Conservation (phyloP, 176 grass and related monocot genomes). For the Aegilops bicornis region DNA sequence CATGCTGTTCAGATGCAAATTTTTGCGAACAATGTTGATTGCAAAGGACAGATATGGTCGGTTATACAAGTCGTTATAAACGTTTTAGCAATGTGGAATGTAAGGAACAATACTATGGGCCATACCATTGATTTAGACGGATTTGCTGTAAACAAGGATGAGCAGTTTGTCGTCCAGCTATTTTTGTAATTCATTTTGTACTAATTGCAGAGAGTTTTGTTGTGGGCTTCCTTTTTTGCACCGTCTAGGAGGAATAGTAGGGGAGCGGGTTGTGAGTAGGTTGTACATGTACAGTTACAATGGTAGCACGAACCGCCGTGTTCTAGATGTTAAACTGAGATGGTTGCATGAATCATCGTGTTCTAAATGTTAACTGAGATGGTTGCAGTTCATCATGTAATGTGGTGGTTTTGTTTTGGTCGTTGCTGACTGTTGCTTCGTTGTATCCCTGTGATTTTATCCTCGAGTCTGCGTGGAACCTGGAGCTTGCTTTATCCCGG, state of each 20-base stretch:
- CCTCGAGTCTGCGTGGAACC: too few relatives aligned
- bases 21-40: neutral
- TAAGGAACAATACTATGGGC: neutral
- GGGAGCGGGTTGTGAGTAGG: neutral
- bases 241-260: too few relatives aligned
- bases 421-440: neutral
- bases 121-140: neutral
- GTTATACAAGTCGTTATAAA: conserved; percentile 13
- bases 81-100: conserved; percentile 5
- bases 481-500: too few relatives aligned
- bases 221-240: neutral
- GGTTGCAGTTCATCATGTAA: neutral
- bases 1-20: neutral
- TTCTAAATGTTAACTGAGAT: neutral
- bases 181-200: neutral
- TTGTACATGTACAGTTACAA: conserved; percentile 22
- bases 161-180: neutral
- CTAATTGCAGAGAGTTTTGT: neutral
- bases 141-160: conserved; percentile 22
- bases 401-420: neutral
- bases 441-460: neutral
- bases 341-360: neutral
- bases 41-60: neutral
- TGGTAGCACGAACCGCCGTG: neutral
- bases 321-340: neutral